phyloP scores from a whole-genome alignment of 2,329 filamentous ascomycete genomes.

The Sclerotinia subarctica region DNA sequence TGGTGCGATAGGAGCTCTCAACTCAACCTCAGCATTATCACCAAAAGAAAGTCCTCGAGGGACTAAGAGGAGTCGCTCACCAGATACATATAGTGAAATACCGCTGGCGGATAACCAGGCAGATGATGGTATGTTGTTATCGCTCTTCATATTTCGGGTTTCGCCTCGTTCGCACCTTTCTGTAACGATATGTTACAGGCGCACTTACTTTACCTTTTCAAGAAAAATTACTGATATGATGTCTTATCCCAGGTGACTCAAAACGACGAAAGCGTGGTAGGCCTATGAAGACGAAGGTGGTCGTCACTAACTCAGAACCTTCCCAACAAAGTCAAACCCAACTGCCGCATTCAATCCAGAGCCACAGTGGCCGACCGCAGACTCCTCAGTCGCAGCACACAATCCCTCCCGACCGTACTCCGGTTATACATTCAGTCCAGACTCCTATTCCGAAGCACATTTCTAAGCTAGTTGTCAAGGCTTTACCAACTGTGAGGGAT shows the following conservation, averaged over 20 bases:
- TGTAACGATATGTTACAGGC: slow-evolving; percentile 35
- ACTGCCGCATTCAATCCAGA: slow-evolving; percentile 43
- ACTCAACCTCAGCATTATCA: slow-evolving; percentile 45
- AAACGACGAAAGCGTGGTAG: slow-evolving; percentile 42
- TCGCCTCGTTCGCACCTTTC: slow-evolving; percentile 26
- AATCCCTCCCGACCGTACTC: slow-evolving; percentile 33
- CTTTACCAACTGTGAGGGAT: slow-evolving; percentile 89
- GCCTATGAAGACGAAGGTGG: slow-evolving; percentile 40
- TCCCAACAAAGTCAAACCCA: slow-evolving; percentile 48
- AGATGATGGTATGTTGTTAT: slow-evolving; percentile 73
- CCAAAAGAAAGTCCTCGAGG: slow-evolving; percentile 60
- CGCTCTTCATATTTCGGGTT: slow-evolving; percentile 19
- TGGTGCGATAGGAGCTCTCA: slow-evolving; percentile 31
- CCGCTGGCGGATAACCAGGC: slow-evolving; percentile 54
- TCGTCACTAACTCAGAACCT: slow-evolving; percentile 54
- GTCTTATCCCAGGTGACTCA: slow-evolving; percentile 42
- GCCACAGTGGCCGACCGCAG: slow-evolving; percentile 50
- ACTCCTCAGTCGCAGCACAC: slow-evolving; percentile 48
- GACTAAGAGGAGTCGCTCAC: slow-evolving; percentile 76
- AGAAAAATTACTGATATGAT: slow-evolving; percentile 28
- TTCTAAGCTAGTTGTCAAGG: slow-evolving; percentile 84
- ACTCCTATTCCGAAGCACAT: slow-evolving; percentile 72
- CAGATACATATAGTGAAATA: slow-evolving; percentile 54
- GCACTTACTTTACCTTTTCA: slow-evolving; percentile 24
- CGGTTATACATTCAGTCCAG: slow-evolving; percentile 45